Evolutionary conservation across 2,329 filamentous ascomycete genomes (phyloP), one percentile per base, ranked within the genome.

Genomic region (Drechslera avenae): DNA sequence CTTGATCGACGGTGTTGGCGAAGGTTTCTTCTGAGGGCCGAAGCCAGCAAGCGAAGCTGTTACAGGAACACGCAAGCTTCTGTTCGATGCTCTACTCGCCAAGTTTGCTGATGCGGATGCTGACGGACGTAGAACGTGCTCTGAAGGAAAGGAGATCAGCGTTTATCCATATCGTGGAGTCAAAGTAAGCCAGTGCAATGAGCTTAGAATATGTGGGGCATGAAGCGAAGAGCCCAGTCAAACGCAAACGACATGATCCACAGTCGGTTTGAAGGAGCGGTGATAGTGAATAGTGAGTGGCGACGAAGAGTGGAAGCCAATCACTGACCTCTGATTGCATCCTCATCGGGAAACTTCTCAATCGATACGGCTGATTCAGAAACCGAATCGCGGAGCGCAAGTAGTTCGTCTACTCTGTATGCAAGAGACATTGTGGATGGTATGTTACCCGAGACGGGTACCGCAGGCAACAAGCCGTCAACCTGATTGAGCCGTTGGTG

Each of bases 1-100:
- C 66, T 80, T 80, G 63, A 81, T 64, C 1, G 79, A 81, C 10
- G 78, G 78, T 1, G 78, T 78, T 12, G 79, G 79, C 3, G 79
- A 81, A 5, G 74, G 75, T 26, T 69, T 69, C 59, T 75, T 76
- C 41, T 63, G 54, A 14, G 63, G 46, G 16, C 58, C 57, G 28
- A 56, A 41, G 35, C 56, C 43, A 19, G 50, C 52, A 33, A 60
- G 37, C 18, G 53, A 49, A 21, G 62, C 56, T 17, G 56, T 60
- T 18, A 50, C 30, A 37, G 64, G 59, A 6, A 58, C 52, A 39
- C 63, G 62, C n/a, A 66, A 47, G 45, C 59, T 65, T 50, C 59
- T 66, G 36, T 66, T 64, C 12, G 67, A 67, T 10, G 55, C 48
- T 35, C 52, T 46, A 31, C 58, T 59, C 34, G 67, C 59, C 31